Base-by-base conservation (phyloP, 257 asterid genomes). In the Craterostigma plantagineum region DNA sequence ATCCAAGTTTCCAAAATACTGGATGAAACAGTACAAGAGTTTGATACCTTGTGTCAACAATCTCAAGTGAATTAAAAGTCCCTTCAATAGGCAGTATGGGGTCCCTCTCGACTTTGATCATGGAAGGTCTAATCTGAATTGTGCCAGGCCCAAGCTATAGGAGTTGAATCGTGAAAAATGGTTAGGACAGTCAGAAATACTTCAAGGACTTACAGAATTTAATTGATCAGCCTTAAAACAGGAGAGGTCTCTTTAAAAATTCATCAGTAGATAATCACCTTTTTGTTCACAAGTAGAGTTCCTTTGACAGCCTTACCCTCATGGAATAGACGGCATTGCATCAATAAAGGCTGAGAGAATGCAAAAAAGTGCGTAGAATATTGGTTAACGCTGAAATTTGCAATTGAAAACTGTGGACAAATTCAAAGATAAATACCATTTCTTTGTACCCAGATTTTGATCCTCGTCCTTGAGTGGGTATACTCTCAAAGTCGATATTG, bases 281-380 rank as follows among this genome's bases (percentile, higher is more conserved):
- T 73, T 48, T 35, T 60, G 59, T 85, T 69, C 3, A 85, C 50
- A 15, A 85, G 92, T 55, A 85, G 83, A 23, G 96, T 85, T 51
- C 96, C 96, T 58, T 85, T 85, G 33, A 77, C 87, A 50, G 94
- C 96, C 54, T 37, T 27, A 33, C 96, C 96, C 38, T 67, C 41
- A 49, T 55, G 47, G 73, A 75, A 85, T 56, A 85, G 35, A 52
- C 94, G 96, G 51, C 94, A 81, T 45, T 81, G 96, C 59, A 85
- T 73, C 61, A 85, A 51, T 53, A 85, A 65, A 45, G 91, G 92
- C 96, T 85, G 72, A 54, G 62, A 63, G 40, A 37, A 56, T 17
- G 46, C 30, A 36, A 14, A 34, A 10, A 49, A 40, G 8, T 11
- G 30, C 6, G 30, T 23, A 23, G 6, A 23, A 2, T 23, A 2